Evolutionary conservation across 495 filamentous ascomycete genomes (phyloP), one percentile per base, ranked within the genome.

Genomic region (Penicillium robsamsonii): DNA sequence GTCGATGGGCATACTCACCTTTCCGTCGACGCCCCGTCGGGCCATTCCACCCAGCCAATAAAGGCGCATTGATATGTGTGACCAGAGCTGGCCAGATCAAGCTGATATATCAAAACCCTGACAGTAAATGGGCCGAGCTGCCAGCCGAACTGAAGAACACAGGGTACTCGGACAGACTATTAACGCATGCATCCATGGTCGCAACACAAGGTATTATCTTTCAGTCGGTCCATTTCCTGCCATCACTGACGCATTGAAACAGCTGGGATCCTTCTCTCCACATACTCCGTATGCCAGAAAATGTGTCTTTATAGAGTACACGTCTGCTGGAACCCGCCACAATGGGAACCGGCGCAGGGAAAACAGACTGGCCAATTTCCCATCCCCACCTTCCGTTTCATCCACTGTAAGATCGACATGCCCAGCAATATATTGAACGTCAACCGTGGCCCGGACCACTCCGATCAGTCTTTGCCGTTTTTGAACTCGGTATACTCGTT

Each of bases 161-260:
- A 29, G 79, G 80, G 11, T 82, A 83, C 11, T 86, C 84, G 11
- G 82, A 87, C 47, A 84, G 90, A 46, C 61, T 89, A 15, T 77
- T 95, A 33, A 91, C 90, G 4, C 91, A 96, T 72, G 90, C 91
- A 3, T 81, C 91, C 13, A 75, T 94, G 53, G 86, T 86, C 55
- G 82, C 86, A 11, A 89, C 92, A 42, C 87, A 79, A 70, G 79
- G 84, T 88, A 74, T 58, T 70, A 51, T 22, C 15, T 56, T 42
- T 33, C 44, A 18, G 13, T 4, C 31, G 20, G 30, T 30, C 38
- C 20, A 22, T n/a, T 29, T 25, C 22, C 43, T 10, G 35, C 11
- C 31, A 7, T 45, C 12, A 29, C 18, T 45, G 20, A 47, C 29
- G 13, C 18, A 9, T 52, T 7, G 5, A 44, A 50, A 17, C 33